Conservation (phyloP, 2,329 filamentous ascomycete species). For the Botryosphaeria agaves region DNA sequence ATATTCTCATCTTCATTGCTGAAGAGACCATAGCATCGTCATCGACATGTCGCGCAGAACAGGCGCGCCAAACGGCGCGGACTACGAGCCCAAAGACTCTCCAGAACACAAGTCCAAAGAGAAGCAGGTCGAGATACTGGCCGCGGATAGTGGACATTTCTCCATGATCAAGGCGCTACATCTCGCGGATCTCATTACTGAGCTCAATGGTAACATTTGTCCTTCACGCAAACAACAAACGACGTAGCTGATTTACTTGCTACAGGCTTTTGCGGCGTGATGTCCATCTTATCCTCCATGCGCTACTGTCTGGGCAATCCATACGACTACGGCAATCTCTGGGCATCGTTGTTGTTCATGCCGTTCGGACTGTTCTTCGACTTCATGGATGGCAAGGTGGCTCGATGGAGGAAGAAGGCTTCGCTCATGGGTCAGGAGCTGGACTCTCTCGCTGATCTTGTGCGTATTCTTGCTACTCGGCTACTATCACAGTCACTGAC, state of each 20-base stretch:
- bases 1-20: no score
- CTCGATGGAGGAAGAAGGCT: conserved; percentile 90
- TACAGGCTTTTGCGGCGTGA: conserved; percentile 67
- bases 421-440: conserved; percentile 96
- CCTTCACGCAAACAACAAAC: conserved; percentile 1
- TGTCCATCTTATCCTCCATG: conserved; percentile 91
- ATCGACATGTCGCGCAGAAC: conserved; percentile 47
- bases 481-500: not conserved
- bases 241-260: not conserved
- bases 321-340: conserved; percentile 53
- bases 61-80: conserved; percentile 31
- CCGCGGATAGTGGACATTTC: conserved; percentile 56
- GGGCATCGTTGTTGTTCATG: conserved; percentile 70
- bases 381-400: conserved; percentile 93
- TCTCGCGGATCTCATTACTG: conserved; percentile 68
- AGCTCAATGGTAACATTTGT: conserved; percentile 45
- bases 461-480: not conserved
- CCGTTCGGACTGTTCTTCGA: conserved; percentile 94
- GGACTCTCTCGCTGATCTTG: conserved; percentile 81
- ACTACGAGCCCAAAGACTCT: conserved; percentile 21
- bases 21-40: no score
- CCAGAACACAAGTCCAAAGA: conserved; percentile 51
- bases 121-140: conserved; percentile 61
- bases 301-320: conserved; percentile 61
- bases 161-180: conserved; percentile 44